These are phyloP conservation scores for Saccharum hybrid DNA, from an alignment of 202 grass and related monocot genomes.

Conservation along the genomic window DNA sequence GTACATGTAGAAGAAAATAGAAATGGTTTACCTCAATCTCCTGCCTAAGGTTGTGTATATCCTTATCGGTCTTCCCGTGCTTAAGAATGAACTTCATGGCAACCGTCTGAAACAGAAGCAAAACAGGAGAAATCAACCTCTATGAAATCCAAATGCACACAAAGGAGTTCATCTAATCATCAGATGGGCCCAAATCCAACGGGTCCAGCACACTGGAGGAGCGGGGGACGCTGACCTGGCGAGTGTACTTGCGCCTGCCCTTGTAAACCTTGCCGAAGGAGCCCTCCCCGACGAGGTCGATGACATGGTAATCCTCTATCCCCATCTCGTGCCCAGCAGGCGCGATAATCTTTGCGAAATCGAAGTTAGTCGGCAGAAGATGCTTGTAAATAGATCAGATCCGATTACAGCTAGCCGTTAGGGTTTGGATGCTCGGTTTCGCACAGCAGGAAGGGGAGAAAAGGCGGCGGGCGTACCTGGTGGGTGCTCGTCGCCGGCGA, in stretches of 20 bases:
- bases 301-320: conserved; percentile 87
- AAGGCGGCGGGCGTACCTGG: background rate
- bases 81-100: conserved; percentile 97
- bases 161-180: background rate
- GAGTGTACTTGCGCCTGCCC: conserved; percentile 80
- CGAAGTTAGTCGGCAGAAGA: background rate
- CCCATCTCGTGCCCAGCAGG: conserved; percentile 52
- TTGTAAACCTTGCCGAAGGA: conserved; percentile 98
- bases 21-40: conserved; percentile 70
- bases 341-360: background rate
- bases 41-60: conserved; percentile 89
- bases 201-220: background rate
- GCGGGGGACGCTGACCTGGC: conserved; percentile 54
- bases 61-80: conserved; percentile 90
- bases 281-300: conserved; percentile 84
- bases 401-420: background rate
- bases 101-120: conserved; percentile 62
- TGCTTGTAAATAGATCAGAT: background rate
- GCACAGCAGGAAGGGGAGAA: background rate
- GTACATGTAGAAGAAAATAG: background rate
- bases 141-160: background rate
- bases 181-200: background rate
- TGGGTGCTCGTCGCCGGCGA: background rate
- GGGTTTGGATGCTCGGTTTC: background rate
- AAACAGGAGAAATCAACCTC: background rate